These are phyloP conservation scores for Leishmania aethiopica DNA, from an alignment of 208 protist species.

Conservation along the genomic window DNA sequence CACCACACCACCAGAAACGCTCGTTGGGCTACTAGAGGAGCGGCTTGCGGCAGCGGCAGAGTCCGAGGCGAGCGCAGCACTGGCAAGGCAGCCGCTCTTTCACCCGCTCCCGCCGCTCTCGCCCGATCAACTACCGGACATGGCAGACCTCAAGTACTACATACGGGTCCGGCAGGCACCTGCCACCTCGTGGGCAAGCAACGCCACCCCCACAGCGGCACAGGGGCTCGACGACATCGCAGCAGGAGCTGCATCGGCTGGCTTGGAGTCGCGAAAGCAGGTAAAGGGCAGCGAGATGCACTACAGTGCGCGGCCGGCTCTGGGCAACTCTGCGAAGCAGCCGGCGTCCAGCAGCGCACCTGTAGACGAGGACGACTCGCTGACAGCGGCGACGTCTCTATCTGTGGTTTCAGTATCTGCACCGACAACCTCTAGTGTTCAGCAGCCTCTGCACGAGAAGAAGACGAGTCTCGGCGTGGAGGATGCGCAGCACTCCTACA, in stretches of 20 bases:
- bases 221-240: background rate
- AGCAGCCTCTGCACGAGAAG: background rate
- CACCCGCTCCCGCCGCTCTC: slow-evolving; percentile 23
- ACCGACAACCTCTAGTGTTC: background rate
- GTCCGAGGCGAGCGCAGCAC: background rate
- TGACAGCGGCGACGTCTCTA: background rate
- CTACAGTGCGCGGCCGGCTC: background rate
- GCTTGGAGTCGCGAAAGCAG: background rate
- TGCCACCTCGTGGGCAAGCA: background rate
- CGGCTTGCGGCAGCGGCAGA: background rate
- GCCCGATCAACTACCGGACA: slow-evolving; percentile 31
- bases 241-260: background rate
- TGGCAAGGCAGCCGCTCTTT: slow-evolving; percentile 4
- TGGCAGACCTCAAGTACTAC: slow-evolving; percentile 22
- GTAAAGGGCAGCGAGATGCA: background rate
- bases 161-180: slow-evolving; percentile 22
- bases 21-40: slow-evolving; percentile 14
- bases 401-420: background rate
- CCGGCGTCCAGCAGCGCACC: background rate
- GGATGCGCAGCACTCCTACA: slow-evolving; percentile 1
- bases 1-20: slow-evolving; percentile 14
- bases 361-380: background rate
- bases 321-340: background rate
- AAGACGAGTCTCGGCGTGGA: background rate
- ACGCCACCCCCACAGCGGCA: background rate